phyloP scores from a whole-genome alignment of 2,329 filamentous ascomycete species.

The Huntiella bhutanensis region DNA sequence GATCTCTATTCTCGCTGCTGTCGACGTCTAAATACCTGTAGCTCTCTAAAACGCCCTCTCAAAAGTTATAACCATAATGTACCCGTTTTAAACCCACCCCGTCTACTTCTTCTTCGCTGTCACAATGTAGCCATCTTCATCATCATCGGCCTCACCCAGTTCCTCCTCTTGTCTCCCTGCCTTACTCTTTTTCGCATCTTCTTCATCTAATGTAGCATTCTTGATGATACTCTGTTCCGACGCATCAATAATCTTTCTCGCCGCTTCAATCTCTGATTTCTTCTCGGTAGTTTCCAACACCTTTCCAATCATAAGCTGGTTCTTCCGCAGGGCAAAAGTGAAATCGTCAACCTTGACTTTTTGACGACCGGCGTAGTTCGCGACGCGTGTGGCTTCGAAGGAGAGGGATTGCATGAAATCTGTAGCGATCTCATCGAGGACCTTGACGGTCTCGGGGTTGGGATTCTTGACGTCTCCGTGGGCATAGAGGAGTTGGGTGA shows the following conservation, averaged over 20 bases:
- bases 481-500: constrained; percentile 56
- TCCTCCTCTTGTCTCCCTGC: constrained; percentile 27
- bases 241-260: constrained; percentile 55
- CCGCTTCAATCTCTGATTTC: constrained; percentile 69
- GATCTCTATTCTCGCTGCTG: too few relatives aligned
- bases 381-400: constrained; percentile 71
- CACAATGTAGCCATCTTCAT: constrained; percentile 23
- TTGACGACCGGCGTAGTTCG: constrained; percentile 70
- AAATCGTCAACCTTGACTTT: constrained; percentile 99
- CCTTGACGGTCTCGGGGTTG: constrained; percentile 64
- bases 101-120: constrained; percentile 18
- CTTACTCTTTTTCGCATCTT: constrained; percentile 19
- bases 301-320: constrained; percentile 69
- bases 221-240: constrained; percentile 42
- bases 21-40: background rate
- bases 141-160: constrained; percentile 33
- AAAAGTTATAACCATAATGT: too few relatives aligned
- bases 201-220: constrained; percentile 26
- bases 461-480: constrained; percentile 63
- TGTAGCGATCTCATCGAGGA: constrained; percentile 87
- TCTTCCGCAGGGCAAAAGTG: constrained; percentile 77
- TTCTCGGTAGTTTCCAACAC: constrained; percentile 80
- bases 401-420: constrained; percentile 92
- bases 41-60: background rate
- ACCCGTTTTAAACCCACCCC: too few relatives aligned